These are phyloP conservation scores for Acmispon strigosus DNA, from an alignment of 306 rosid species.

Conservation along the genomic window DNA sequence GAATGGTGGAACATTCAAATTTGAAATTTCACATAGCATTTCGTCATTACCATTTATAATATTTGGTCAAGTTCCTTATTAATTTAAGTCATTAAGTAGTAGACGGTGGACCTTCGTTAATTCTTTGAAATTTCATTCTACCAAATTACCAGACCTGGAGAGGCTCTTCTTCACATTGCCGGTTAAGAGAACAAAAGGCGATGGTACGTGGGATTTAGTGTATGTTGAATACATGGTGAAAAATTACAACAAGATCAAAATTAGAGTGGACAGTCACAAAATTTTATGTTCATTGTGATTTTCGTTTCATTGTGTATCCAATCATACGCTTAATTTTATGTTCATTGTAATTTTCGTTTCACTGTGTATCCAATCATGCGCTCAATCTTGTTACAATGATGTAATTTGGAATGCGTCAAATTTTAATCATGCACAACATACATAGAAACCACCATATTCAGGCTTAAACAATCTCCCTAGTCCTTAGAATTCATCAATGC, in stretches of 20 bases:
- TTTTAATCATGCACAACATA: slow-evolving; percentile 19
- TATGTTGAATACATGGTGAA: no score
- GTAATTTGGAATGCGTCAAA: slow-evolving; percentile 12
- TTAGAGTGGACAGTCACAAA: no score
- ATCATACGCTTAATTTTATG: no score
- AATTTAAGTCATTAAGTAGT: neutral
- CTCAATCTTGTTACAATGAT: neutral
- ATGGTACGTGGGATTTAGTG: no score
- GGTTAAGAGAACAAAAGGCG: no score
- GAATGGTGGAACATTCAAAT: neutral
- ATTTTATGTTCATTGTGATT: no score
- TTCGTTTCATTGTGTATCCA: no score
- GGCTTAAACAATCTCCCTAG: slow-evolving; percentile 21
- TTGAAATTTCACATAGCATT: neutral
- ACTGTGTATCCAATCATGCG: no score
- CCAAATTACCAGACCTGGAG: neutral
- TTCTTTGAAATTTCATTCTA: neutral
- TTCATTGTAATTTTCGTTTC: no score
- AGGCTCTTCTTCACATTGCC: neutral
- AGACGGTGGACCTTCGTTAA: neutral
- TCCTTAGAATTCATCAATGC: slow-evolving; percentile 28
- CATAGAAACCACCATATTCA: slow-evolving; percentile 20
- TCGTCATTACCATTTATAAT: neutral
- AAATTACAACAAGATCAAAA: no score
- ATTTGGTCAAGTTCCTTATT: neutral